A percentile compares a stretch with the other conserved stretches of the same genome.
Evolutionary conservation across 768 basidiomycete species (phyloP).

Genomic region (Termitomyces sp.): DNA sequence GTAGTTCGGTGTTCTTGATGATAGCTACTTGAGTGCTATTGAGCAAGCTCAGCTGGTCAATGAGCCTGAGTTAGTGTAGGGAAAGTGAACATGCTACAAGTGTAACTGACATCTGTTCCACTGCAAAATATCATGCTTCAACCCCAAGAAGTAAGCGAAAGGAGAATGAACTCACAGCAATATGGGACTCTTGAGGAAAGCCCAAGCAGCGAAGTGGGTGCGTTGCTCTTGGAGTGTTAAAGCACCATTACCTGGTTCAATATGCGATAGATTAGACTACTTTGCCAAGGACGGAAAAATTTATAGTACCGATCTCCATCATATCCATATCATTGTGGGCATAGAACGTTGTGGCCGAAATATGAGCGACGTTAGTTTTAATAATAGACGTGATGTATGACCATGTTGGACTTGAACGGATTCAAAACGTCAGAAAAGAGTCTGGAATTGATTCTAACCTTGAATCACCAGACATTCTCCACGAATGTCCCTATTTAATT

Average conservation of each 20-base stretch:
- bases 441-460: slow-evolving; percentile 21
- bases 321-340: slow-evolving; percentile 61
- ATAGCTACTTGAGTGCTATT: slow-evolving; percentile 40
- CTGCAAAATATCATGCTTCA: slow-evolving; percentile 11
- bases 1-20: slow-evolving; percentile 47
- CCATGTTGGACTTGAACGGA: slow-evolving; percentile 33
- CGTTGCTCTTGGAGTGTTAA: slow-evolving; percentile 47
- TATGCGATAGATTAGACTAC: background rate
- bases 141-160: background rate
- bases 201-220: slow-evolving; percentile 58
- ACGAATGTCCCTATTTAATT: slow-evolving; percentile 43
- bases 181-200: slow-evolving; percentile 56
- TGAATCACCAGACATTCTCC: slow-evolving; percentile 50
- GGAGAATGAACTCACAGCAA: slow-evolving; percentile 31
- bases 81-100: background rate
- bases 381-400: slow-evolving; percentile 46
- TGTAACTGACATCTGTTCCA: slow-evolving; percentile 34
- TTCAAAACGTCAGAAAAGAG: background rate
- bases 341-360: slow-evolving; percentile 40
- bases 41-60: slow-evolving; percentile 35
- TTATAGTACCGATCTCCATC: slow-evolving; percentile 39
- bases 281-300: background rate
- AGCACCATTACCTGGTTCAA: slow-evolving; percentile 39
- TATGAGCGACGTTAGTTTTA: slow-evolving; percentile 35
- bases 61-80: too few species aligned